phyloP scores from a whole-genome alignment of 805 yeast genomes.

The Scheffersomyces coipomensis region DNA sequence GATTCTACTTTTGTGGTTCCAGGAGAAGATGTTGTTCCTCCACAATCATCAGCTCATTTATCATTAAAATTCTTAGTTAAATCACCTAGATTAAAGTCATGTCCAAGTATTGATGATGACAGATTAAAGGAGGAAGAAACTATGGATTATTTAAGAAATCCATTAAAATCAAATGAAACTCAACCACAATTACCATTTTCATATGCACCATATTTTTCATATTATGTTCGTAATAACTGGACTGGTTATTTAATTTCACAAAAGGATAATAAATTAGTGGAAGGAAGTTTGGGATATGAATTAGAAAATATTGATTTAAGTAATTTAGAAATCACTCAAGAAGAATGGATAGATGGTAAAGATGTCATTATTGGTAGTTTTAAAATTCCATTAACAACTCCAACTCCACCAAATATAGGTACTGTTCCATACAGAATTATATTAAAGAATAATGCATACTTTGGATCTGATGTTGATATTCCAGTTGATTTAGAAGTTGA shows the following conservation, averaged over 20 bases:
- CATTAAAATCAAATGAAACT: slow-evolving; percentile 59
- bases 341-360: slow-evolving; percentile 48
- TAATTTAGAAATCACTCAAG: slow-evolving; percentile 54
- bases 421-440: slow-evolving; percentile 65
- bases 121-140: slow-evolving; percentile 56
- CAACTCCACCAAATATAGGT: slow-evolving; percentile 76
- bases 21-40: slow-evolving; percentile 78
- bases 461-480: slow-evolving; percentile 76
- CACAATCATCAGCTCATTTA: slow-evolving; percentile 66
- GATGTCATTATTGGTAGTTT: slow-evolving; percentile 62
- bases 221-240: slow-evolving; percentile 51
- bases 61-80: slow-evolving; percentile 72
- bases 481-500: slow-evolving; percentile 71
- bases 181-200: slow-evolving; percentile 72
- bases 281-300: slow-evolving; percentile 51
- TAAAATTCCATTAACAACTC: slow-evolving; percentile 68
- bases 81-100: slow-evolving; percentile 67
- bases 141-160: slow-evolving; percentile 68
- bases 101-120: slow-evolving; percentile 42
- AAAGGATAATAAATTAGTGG: slow-evolving; percentile 77
- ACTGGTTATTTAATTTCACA: slow-evolving; percentile 67
- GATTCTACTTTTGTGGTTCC: slow-evolving; percentile 79
- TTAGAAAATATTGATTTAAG: slow-evolving; percentile 52
- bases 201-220: slow-evolving; percentile 77
- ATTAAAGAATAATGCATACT: slow-evolving; percentile 72